Percentiles rank a stretch among this genome's conserved stretches.
Evolutionary conservation across 441 rosid species (phyloP).

Genomic region (Dalechampia spathulata): DNA sequence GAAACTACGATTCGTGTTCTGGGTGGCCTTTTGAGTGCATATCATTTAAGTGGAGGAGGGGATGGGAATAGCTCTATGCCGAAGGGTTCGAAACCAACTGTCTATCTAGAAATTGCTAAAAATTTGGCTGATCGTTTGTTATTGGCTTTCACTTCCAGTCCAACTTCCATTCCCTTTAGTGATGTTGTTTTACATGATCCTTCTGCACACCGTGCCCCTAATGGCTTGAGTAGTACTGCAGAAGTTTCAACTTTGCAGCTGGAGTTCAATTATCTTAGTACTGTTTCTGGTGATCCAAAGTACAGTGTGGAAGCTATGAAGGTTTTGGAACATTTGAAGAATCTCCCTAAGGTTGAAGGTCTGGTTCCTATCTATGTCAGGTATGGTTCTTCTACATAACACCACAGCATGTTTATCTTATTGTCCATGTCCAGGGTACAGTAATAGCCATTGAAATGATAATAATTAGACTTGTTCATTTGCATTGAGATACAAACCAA

Average conservation of each 20-base stretch:
- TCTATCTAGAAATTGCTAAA: slow-evolving; percentile 74
- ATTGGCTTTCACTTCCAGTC: slow-evolving; percentile 82
- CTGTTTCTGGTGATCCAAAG: slow-evolving; percentile 83
- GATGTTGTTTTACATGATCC: slow-evolving; percentile 76
- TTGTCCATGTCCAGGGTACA: too few relatives aligned
- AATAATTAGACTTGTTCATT: not conserved
- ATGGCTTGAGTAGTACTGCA: slow-evolving; percentile 85
- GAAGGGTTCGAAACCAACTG: slow-evolving; percentile 57
- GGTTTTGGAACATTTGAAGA: slow-evolving; percentile 78
- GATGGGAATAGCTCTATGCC: slow-evolving; percentile 35
- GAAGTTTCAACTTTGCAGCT: slow-evolving; percentile 95
- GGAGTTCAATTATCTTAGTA: slow-evolving; percentile 91
- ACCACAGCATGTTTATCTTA: too few relatives aligned
- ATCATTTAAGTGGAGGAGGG: slow-evolving; percentile 85
- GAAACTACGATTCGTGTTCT: slow-evolving; percentile 93
- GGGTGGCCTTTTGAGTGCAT: slow-evolving; percentile 98
- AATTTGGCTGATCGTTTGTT: slow-evolving; percentile 82
- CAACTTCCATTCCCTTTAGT: slow-evolving; percentile 80
- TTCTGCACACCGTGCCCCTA: slow-evolving; percentile 82
- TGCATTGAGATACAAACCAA: not conserved
- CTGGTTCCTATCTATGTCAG: slow-evolving; percentile 95
- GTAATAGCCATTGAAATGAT: too few relatives aligned
- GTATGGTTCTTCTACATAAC: slow-evolving; percentile 28
- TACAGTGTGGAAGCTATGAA: slow-evolving; percentile 85
- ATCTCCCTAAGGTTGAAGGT: slow-evolving; percentile 84